phyloP scores from a whole-genome alignment of 2,329 filamentous ascomycete genomes.

The Trichoderma sp. region DNA sequence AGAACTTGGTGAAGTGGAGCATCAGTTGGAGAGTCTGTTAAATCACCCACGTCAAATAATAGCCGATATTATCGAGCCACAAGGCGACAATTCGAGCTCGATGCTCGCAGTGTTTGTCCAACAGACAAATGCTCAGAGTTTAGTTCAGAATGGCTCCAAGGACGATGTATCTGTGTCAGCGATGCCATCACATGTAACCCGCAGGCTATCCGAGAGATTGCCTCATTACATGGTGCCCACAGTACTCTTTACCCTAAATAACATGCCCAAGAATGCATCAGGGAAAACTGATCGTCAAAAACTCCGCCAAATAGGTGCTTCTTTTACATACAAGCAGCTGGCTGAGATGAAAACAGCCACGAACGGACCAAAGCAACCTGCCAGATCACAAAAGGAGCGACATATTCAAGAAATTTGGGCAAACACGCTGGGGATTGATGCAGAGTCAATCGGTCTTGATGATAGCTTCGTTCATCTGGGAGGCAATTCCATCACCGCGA shows the following conservation, averaged over 20 bases:
- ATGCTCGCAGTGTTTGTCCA: neutral
- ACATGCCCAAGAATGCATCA: neutral
- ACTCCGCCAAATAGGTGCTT: neutral
- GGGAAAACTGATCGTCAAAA: neutral
- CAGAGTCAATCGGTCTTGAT: neutral
- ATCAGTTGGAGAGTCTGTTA: neutral
- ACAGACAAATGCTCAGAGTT: neutral
- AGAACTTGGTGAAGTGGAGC: constrained; percentile 39
- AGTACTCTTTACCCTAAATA: neutral
- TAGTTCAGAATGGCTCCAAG: constrained; percentile 24
- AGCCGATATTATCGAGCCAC: neutral
- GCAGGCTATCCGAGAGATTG: neutral
- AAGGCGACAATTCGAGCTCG: neutral
- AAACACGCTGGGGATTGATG: neutral
- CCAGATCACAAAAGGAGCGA: neutral
- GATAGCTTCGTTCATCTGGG: neutral
- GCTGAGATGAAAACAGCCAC: neutral
- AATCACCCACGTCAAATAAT: neutral
- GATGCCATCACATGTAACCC: neutral
- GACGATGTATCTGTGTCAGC: neutral
- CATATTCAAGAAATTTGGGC: neutral
- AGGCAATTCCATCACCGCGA: neutral
- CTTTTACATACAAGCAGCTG: neutral
- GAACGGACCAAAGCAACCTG: neutral
- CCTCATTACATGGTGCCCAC: neutral